Base-by-base conservation (phyloP, 1,139 yeast genomes). In the Eremothecium sinecaudum region DNA sequence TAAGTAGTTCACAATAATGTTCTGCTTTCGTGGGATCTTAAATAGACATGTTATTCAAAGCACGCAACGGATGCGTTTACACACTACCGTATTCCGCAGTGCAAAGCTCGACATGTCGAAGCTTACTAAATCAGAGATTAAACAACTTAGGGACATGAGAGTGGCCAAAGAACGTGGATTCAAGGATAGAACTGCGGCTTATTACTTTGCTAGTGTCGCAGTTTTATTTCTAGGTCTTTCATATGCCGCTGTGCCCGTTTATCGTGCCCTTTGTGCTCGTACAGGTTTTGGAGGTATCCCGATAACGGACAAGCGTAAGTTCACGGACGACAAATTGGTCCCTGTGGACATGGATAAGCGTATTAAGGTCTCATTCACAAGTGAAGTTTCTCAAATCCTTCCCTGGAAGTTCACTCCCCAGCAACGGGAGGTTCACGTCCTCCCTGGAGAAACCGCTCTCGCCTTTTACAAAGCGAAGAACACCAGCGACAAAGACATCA, bases 261-360 rank as follows among this genome's bases (percentile, higher is more conserved):
- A 92, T 57, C 66, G 96, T 46, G 87, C 90, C 14, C 69, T 92
- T 29, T 92, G 99, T 64, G 84, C 87, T 50, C 73, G 94, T 60
- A 87, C 96, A 1, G 98, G 98, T 1, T 90, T 81, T 72, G 95
- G 90, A 33, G 99, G 99, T 31, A 75, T 79, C 8, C 97, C 98
- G 11, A 80, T 87, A 47, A 86, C 96, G 0, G 98, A 90, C 54
- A 62, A 69, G 27, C 59, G 77, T 11, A 75, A 71, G 48, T 83
- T 90, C 58, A 82, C 96, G 0, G 76, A 87, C 7, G 98, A 90
- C 51, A 80, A 80, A 51, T 64, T 92, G 56, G 64, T 82, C 15
- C 95, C 99, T 0, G 92, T 92, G 10, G 90, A 86, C 41, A 79
- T 90, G 13, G 80, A 80, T 41, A 76, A 79, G 50, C 71, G 94